A percentile compares a stretch with the other conserved stretches of the same genome.
These are phyloP conservation scores for Penicillium salamii DNA, from an alignment of 495 filamentous ascomycete genomes.

Conservation along the genomic window DNA sequence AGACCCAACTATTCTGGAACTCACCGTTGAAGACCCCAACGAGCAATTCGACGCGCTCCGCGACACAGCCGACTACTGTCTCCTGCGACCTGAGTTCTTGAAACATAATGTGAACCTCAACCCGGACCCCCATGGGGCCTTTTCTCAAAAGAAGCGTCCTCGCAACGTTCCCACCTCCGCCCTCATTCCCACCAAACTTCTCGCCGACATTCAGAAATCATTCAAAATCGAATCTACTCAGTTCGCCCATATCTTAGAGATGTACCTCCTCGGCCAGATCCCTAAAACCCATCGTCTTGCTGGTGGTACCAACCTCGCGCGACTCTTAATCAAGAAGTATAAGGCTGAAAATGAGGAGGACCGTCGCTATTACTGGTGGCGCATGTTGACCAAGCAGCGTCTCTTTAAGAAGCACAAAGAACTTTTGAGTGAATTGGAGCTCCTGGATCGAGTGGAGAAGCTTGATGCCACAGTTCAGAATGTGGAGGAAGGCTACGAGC, in stretches of 20 bases:
- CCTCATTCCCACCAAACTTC: constrained; percentile 58
- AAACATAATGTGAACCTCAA: constrained; percentile 45
- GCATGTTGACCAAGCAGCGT: constrained; percentile 75
- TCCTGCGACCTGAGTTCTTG: constrained; percentile 51
- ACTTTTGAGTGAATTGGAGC: constrained; percentile 73
- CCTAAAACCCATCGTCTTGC: constrained; percentile 57
- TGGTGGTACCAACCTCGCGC: constrained; percentile 48
- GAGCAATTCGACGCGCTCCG: constrained; percentile 90
- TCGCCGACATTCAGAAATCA: constrained; percentile 58
- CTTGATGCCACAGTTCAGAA: constrained; percentile 72
- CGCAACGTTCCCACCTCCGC: constrained; percentile 54
- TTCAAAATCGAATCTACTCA: constrained; percentile 84
- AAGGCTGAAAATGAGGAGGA: constrained; percentile 54
- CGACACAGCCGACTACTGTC: constrained; percentile 75
- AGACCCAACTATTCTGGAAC: constrained; percentile 64
- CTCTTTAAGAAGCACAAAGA: constrained; percentile 77
- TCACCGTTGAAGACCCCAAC: constrained; percentile 95
- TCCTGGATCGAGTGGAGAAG: constrained; percentile 72
- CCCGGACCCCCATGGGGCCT: constrained; percentile 35
- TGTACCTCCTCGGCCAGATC: constrained; percentile 78
- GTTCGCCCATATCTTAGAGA: constrained; percentile 81
- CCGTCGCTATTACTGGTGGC: constrained; percentile 74
- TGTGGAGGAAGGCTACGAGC: constrained; percentile 80
- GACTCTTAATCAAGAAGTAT: constrained; percentile 53
- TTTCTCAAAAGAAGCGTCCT: constrained; percentile 36